These are phyloP conservation scores for Epichloe brachyelytri DNA, from an alignment of 2,329 filamentous ascomycete species.

Conservation along the genomic window DNA sequence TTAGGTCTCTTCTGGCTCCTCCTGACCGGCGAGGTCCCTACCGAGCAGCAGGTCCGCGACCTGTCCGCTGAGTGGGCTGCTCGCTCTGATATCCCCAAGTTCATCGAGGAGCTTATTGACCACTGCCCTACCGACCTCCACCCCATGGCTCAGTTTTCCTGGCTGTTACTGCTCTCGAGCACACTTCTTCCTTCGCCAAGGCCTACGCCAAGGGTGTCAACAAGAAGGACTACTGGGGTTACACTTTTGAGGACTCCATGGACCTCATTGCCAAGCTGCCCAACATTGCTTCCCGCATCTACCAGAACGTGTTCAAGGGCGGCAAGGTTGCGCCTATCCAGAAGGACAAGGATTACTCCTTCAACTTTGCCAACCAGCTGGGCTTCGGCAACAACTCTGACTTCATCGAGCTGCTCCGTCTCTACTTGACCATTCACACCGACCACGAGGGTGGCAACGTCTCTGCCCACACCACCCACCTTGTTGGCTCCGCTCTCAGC, in stretches of 20 bases:
- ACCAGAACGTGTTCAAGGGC: conserved; percentile 99
- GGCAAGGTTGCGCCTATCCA: conserved; percentile 92
- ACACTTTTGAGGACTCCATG: conserved; percentile 99
- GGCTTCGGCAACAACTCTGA: conserved; percentile 90
- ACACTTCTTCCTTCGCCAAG: conserved; percentile 95
- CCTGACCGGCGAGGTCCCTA: conserved; percentile 92
- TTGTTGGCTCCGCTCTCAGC: conserved; percentile 92
- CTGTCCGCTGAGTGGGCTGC: conserved; percentile 98
- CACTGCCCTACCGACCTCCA: conserved; percentile 97
- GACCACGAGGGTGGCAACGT: conserved; percentile 99
- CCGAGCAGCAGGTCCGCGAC: conserved; percentile 95
- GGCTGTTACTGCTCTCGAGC: conserved; percentile 94
- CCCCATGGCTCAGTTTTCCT: conserved; percentile 99
- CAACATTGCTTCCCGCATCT: conserved; percentile 95
- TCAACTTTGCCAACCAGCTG: conserved; percentile 99
- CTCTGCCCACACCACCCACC: conserved; percentile 93
- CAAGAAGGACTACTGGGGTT: conserved; percentile 99
- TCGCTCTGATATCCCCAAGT: conserved; percentile 92
- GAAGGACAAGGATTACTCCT: conserved; percentile 99
- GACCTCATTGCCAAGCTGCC: conserved; percentile 99
- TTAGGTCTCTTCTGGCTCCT: conserved; percentile 98
- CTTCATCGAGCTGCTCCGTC: conserved; percentile 95
- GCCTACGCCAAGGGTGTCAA: conserved; percentile 97
- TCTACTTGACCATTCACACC: conserved; percentile 99
- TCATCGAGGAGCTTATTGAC: conserved; percentile 98